Conservation (phyloP, 2,329 filamentous ascomycete species). For the Claviceps digitariae region DNA sequence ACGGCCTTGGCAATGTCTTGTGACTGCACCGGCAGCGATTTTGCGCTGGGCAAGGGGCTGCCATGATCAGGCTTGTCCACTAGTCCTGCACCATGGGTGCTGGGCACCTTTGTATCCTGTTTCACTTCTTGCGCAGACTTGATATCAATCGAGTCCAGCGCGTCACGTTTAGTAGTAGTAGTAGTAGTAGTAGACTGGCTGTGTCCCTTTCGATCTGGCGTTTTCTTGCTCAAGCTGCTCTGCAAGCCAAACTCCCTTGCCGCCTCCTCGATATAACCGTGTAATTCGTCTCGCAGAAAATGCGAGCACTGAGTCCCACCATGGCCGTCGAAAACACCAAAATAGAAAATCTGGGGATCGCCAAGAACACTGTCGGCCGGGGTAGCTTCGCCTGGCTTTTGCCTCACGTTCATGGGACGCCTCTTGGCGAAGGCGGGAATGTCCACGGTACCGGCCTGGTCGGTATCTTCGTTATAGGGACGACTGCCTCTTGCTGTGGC, state of each 20-base stretch:
- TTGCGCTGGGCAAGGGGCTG: constrained; percentile 22
- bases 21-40: constrained; percentile 34
- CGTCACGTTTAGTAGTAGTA: constrained; percentile 15
- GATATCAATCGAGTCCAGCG: constrained; percentile 28
- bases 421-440: constrained; percentile 85
- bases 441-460: constrained; percentile 87
- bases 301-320: constrained; percentile 80
- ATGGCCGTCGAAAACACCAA: constrained; percentile 92
- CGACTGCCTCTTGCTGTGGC: constrained; percentile 67
- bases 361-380: constrained; percentile 66
- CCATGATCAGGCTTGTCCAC: constrained; percentile 23
- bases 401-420: constrained; percentile 50
- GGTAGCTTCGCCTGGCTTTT: constrained; percentile 44
- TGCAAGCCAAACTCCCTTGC: constrained; percentile 62
- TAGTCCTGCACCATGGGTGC: constrained; percentile 16
- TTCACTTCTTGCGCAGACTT: constrained; percentile 34
- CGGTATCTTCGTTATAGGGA: constrained; percentile 83
- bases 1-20: constrained; percentile 48
- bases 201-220: constrained; percentile 12
- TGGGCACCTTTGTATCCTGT: constrained; percentile 22
- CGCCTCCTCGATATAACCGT: constrained; percentile 77
- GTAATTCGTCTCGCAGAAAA: constrained; percentile 72
- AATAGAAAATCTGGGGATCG: constrained; percentile 95
- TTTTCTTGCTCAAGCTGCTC: constrained; percentile 52
- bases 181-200: background rate